These are phyloP conservation scores for Sicyos baderoa DNA, from an alignment of 306 rosid species.

Conservation along the genomic window DNA sequence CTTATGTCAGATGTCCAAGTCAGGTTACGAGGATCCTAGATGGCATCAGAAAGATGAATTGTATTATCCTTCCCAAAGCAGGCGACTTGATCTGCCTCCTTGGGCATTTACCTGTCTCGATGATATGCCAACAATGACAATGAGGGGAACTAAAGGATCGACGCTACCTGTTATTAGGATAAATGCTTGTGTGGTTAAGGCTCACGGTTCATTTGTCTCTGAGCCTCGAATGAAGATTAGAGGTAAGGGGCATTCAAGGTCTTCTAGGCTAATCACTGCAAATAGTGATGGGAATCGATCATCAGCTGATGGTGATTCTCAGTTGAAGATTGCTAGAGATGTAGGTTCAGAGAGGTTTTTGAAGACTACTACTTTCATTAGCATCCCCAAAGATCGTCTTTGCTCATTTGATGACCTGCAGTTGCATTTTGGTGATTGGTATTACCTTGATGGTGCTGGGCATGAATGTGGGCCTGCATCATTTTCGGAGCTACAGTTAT, in stretches of 20 bases:
- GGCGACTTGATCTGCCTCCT: slow-evolving; percentile 74
- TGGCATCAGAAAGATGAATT: slow-evolving; percentile 81
- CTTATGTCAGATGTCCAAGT: slow-evolving; percentile 76
- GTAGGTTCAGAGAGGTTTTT: slow-evolving; percentile 40
- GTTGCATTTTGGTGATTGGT: slow-evolving; percentile 87
- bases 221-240: slow-evolving; percentile 66
- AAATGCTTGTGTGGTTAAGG: slow-evolving; percentile 88
- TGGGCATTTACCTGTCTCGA: slow-evolving; percentile 86
- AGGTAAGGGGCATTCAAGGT: slow-evolving; percentile 60
- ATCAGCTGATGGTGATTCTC: slow-evolving; percentile 47
- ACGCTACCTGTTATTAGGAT: slow-evolving; percentile 81
- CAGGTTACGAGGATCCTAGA: slow-evolving; percentile 93
- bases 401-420: slow-evolving; percentile 61
- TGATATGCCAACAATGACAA: slow-evolving; percentile 35
- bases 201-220: slow-evolving; percentile 69
- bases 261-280: slow-evolving; percentile 50
- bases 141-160: slow-evolving; percentile 75
- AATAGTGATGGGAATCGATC: slow-evolving; percentile 48
- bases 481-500: slow-evolving; percentile 65
- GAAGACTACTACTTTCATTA: slow-evolving; percentile 32
- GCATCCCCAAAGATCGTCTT: slow-evolving; percentile 54
- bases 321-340: slow-evolving; percentile 35
- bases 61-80: slow-evolving; percentile 72
- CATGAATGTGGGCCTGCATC: slow-evolving; percentile 89
- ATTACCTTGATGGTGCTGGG: slow-evolving; percentile 94